Conservation (phyloP, 2,329 filamentous ascomycete species). For the Tolypocladium ovalisporum region DNA sequence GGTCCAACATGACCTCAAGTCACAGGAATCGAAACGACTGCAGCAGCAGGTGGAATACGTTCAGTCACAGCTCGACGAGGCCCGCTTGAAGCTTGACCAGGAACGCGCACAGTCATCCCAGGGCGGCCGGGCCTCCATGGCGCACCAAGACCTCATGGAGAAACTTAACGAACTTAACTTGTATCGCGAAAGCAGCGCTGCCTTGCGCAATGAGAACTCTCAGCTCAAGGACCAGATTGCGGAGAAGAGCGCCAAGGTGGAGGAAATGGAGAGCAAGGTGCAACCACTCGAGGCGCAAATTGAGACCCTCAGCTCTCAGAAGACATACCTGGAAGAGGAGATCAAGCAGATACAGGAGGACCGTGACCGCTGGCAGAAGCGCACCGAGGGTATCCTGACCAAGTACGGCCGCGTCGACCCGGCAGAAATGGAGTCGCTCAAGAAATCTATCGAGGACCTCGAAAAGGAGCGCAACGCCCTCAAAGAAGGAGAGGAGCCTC, state of each 20-base stretch:
- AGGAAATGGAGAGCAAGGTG: slow-evolving; percentile 63
- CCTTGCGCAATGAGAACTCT: slow-evolving; percentile 75
- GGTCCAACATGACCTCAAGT: slow-evolving; percentile 85
- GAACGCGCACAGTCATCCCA: slow-evolving; percentile 71
- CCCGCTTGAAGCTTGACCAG: slow-evolving; percentile 79
- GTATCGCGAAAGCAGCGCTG: slow-evolving; percentile 89
- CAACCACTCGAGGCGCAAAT: slow-evolving; percentile 75
- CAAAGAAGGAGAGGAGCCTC: slow-evolving; percentile 35
- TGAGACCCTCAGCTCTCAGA: slow-evolving; percentile 70
- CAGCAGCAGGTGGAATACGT: slow-evolving; percentile 85
- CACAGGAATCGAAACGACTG: slow-evolving; percentile 77
- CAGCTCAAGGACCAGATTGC: slow-evolving; percentile 66
- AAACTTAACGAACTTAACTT: slow-evolving; percentile 93
- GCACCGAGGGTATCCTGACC: slow-evolving; percentile 87
- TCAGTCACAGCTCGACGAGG: slow-evolving; percentile 80
- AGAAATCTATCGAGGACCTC: slow-evolving; percentile 59
- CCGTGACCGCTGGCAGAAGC: slow-evolving; percentile 89
- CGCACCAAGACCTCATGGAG: slow-evolving; percentile 83
- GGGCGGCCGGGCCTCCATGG: slow-evolving; percentile 59
- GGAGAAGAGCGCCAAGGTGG: slow-evolving; percentile 63
- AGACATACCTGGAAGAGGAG: slow-evolving; percentile 75
- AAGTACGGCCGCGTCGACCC: slow-evolving; percentile 95
- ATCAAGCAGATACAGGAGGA: slow-evolving; percentile 83
- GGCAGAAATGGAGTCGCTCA: slow-evolving; percentile 81
- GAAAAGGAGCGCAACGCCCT: slow-evolving; percentile 53